These are phyloP conservation scores for Flueggea neowawraea DNA, from an alignment of 441 rosid genomes.

Conservation along the genomic window DNA sequence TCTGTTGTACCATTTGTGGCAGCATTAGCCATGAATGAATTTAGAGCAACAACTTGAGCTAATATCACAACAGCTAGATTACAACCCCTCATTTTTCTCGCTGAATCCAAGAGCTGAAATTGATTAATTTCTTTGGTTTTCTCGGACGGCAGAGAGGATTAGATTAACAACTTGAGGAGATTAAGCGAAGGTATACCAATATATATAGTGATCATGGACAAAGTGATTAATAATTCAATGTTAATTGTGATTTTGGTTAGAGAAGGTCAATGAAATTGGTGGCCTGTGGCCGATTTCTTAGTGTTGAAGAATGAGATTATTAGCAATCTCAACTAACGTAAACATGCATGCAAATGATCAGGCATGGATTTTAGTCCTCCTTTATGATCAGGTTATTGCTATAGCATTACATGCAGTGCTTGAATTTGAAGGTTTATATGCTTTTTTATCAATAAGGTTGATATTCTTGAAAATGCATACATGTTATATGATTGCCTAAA, in stretches of 20 bases:
- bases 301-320: conserved; percentile 8
- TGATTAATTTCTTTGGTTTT: too few species aligned
- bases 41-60: conserved; percentile 15
- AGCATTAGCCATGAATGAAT: conserved; percentile 17
- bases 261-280: conserved; percentile 18
- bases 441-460: too few species aligned
- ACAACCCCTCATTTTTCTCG: conserved; percentile 19
- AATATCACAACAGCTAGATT: conserved; percentile 12
- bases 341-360: too few species aligned
- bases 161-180: conserved; percentile 6
- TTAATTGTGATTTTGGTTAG: not conserved
- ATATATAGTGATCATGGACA: conserved; percentile 10
- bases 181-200: conserved; percentile 16
- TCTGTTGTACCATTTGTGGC: conserved; percentile 13
- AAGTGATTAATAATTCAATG: conserved; percentile 3
- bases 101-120: conserved; percentile 24
- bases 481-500: too few species aligned
- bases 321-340: too few species aligned
- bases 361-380: too few species aligned
- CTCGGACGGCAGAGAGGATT: too few species aligned
- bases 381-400: too few species aligned
- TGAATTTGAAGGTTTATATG: too few species aligned
- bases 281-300: conserved; percentile 35
- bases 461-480: too few species aligned
- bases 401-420: too few species aligned